Evolutionary conservation across 73 alveolate species (phyloP).

Genomic region (Paramecium pentaurelia): DNA sequence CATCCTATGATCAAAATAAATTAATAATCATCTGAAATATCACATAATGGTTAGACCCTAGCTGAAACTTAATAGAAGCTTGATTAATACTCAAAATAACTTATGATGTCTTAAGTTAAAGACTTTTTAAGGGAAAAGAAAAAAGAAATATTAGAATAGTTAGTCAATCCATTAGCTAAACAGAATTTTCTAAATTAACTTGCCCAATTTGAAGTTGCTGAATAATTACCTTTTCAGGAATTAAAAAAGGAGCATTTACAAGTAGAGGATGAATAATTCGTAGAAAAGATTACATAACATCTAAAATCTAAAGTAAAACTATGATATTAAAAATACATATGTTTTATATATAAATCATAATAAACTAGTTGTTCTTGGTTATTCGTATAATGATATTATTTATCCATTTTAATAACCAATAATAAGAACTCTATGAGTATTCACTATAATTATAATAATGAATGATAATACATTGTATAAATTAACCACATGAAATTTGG

Average conservation of each 20-base stretch:
- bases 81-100: not conserved
- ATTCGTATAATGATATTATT: not conserved
- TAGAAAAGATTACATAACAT: not conserved
- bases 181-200: conserved; percentile 19
- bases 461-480: not conserved
- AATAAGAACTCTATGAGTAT: not conserved
- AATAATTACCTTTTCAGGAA: not conserved
- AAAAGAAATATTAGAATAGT: not conserved
- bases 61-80: not conserved
- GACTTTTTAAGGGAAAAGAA: conserved; percentile 3
- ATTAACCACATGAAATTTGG: not conserved
- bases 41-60: conserved; percentile 26
- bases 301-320: not conserved
- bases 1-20: conserved; percentile 16
- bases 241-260: not conserved
- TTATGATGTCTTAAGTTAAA: not conserved
- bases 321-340: not conserved
- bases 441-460: not conserved
- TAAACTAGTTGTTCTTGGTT: conserved; percentile 17
- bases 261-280: not conserved
- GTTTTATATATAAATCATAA: not conserved
- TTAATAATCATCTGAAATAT: not conserved
- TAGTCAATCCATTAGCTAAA: not conserved
- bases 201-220: conserved; percentile 3
- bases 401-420: conserved; percentile 22